Conservation (phyloP, 2,329 filamentous ascomycete species). For the Alternaria incomplexa region DNA sequence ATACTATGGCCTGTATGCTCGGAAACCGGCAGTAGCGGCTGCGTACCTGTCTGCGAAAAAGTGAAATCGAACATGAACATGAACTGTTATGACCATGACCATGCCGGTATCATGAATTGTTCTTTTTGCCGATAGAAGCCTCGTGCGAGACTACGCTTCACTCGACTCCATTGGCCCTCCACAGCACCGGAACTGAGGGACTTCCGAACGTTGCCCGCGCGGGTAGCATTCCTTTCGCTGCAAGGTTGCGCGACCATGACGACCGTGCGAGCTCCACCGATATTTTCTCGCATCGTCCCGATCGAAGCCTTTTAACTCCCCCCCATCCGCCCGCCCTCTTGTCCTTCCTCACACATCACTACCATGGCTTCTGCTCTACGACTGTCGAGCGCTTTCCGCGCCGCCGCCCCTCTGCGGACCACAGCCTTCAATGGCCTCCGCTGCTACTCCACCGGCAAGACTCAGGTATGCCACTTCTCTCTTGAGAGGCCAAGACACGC, state of each 20-base stretch:
- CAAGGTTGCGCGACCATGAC: constrained; percentile 9
- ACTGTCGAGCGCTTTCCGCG: constrained; percentile 81
- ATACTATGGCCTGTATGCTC: background rate
- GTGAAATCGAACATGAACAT: background rate
- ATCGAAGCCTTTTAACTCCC: constrained; percentile 35
- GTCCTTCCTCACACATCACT: constrained; percentile 41
- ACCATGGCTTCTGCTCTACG: constrained; percentile 85
- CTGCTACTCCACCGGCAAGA: constrained; percentile 90
- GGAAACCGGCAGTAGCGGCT: background rate
- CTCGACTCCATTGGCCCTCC: background rate
- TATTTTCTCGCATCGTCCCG: constrained; percentile 33
- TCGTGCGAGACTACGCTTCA: background rate
- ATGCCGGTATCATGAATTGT: background rate
- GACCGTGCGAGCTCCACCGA: constrained; percentile 27
- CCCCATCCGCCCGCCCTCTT: constrained; percentile 41
- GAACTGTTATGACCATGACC: too few relatives aligned
- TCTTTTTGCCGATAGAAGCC: background rate
- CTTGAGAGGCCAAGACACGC: constrained; percentile 17
- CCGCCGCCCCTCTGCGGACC: constrained; percentile 69
- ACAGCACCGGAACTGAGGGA: constrained; percentile 9
- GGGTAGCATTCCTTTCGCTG: constrained; percentile 5
- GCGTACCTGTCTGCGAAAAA: background rate
- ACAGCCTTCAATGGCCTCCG: constrained; percentile 82
- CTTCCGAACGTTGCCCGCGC: constrained; percentile 12
- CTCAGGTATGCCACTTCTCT: constrained; percentile 67